Base-by-base conservation (phyloP, 148 eudicot species). In the Arctostaphylos glauca region DNA sequence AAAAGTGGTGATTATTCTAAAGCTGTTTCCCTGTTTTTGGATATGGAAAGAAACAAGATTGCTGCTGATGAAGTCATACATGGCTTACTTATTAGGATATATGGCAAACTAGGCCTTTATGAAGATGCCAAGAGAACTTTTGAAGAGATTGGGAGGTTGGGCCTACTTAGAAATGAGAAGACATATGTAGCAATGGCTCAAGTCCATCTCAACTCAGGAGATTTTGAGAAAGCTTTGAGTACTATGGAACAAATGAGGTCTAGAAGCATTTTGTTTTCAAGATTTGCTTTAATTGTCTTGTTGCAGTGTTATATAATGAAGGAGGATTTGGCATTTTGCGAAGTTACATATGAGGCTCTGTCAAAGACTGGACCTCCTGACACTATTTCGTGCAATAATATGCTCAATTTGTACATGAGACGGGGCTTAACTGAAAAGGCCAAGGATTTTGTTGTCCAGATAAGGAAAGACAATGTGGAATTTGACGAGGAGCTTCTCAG, bases 171-270 rank as follows among this genome's bases (percentile, higher is more conserved):
- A 85, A 88, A 90, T 83, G 96, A 92, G 59, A 95, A 91, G 85
- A 92, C 98, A n/a, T 95, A 89, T 79, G 80, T 85, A 74, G 85
- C 98, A 68, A 95, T 95, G 98, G 98, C 98, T 72, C 98, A 91
- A 83, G 98, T 94, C 53, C 90, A 95, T 91, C 90, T 95, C 80
- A 88, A 82, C 78, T 86, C 90, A 43, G 92, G 94, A 62, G 80
- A 90, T 74, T 74, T 70, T 84, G 88, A 83, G 53, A 91, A 94
- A 86, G 96, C 98, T 41, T 85, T 92, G 84, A 68, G 72, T 62
- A 80, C 79, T 6, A 91, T 95, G 92, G 93, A 91, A 73, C 80
- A 80, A 58, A 91, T 95, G 96, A 94, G 88, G 86, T 84, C 85
- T 84, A 89, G 79, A 80, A 88, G 88, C 82, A 88, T 90, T 74